Base-by-base conservation (phyloP, 768 basidiomycete species). In the Trametes coccinea region DNA sequence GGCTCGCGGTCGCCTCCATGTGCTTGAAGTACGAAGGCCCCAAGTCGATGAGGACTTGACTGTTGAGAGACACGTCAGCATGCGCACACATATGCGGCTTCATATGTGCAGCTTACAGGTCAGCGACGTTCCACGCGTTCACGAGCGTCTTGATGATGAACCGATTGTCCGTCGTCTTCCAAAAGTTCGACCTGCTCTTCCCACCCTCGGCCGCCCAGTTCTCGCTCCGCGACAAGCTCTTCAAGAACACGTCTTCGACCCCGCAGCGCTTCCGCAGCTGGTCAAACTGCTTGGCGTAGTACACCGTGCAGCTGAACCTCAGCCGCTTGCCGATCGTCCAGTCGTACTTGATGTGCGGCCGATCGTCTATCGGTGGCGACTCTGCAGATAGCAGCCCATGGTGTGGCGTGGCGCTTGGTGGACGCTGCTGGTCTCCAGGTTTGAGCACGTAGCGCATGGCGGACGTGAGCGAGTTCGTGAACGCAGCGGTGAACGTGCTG, bases 121-220 rank as follows among this genome's bases (percentile, higher is more conserved):
- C 92, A 5, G 88, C 87, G 43, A 92, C 90, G 72, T 91, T 91
- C 91, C 91, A 93, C 13, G 90, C 89, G 73, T 88, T 88, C 14
- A 94, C 87, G 61, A 93, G 73, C 17, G 90, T 90, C 82, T 93
- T 93, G 77, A 93, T 88, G 66, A 94, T 86, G 69, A 88, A 91
- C 61, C 84, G 78, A 65, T 89, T 84, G 72, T 94, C 92, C 30
- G 75, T 71, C 48, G 89, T 92, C 79, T 89, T 90, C 88, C 90
- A 90, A 69, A 93, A 94, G 64, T 87, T 86, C 2, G 84, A 85
- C 68, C 80, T 83, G 72, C 89, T 90, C 81, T 93, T 94, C 5
- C 92, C 92, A 0, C 92, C 88, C 58, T 85, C 85, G 0, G 90
- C 90, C 11, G 79, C 76, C 90, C 91, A 94, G 58, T 83, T 84